Base-by-base conservation (phyloP, 768 basidiomycete genomes). In the Boletus rubroflammeus region DNA sequence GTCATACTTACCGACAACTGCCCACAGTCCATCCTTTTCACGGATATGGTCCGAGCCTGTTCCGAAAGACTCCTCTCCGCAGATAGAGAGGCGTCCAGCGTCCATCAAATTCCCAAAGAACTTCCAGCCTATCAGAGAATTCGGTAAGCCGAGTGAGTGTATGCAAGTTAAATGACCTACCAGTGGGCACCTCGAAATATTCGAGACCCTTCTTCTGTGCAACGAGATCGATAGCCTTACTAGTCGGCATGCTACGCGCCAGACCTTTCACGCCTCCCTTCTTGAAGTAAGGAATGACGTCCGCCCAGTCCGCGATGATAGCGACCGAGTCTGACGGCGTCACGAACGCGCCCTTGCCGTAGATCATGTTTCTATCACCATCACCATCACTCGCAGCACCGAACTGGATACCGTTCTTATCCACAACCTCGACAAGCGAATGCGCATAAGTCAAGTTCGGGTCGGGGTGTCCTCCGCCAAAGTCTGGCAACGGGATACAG, bases 51-150 rank as follows among this genome's bases (percentile, higher is more conserved):
- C 97, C 14, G 96, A 98, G n/a, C 97, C 97, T 8, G 97, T 99
- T 53, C 97, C 97, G 71, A 99, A 99, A 4, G 93, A 95, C 75
- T 99, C 97, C 71, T 99, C 97, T 53, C 97, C 97, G 66, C 97
- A 99, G 68, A 99, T 98, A 47, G 96, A 98, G 47, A 99, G 82
- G 41, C 93, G 82, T 0, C 95, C 96, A 19, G 97, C 97, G 70
- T 99, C 97, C 97, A 99, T 99, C 63, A 99, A 78, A 75, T 98
- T 99, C 44, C 97, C 97, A 68, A 99, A 99, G 83, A 99, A 99
- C 74, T 99, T 99, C 94, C 94, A 98, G 59, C 96, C 95, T 94
- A 59, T 47, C 39, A 41, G 14, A 31, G 34, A 51, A 17, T 3
- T 15, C 21, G 21, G 42, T 58, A 6, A 62, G 53, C 38, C 26